A percentile compares a stretch with the other conserved stretches of the same genome.
Conservation (phyloP, 73 alveolate species). For the Tetrahymena thermophila region DNA sequence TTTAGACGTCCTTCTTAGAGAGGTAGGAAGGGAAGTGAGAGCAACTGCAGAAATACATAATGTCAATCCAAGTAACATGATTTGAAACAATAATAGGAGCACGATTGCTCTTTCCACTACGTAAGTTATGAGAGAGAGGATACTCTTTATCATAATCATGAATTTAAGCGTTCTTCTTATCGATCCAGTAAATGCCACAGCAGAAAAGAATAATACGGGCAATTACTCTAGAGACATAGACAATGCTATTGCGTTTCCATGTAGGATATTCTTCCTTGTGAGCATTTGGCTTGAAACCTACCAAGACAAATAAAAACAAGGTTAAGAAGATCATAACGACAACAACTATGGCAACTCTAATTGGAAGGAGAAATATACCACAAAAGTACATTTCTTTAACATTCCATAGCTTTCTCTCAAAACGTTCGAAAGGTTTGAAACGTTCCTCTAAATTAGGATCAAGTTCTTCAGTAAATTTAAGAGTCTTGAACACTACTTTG, state of each 20-base stretch:
- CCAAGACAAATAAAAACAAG: neutral
- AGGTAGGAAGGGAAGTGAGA: conserved; percentile 31
- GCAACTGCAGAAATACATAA: conserved; percentile 12
- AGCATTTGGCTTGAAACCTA: conserved; percentile 15
- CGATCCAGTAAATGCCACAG: conserved; percentile 15
- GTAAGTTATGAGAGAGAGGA: neutral
- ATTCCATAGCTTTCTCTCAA: conserved; percentile 18
- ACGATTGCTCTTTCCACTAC: neutral
- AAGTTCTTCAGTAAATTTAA: neutral
- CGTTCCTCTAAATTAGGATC: conserved; percentile 3
- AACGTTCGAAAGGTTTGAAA: conserved; percentile 15
- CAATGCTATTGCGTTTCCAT: conserved; percentile 11
- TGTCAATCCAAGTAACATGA: conserved; percentile 41
- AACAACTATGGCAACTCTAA: conserved; percentile 1
- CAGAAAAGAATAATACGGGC: conserved; percentile 23
- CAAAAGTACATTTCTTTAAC: conserved; percentile 26
- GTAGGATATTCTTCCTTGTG: conserved; percentile 1
- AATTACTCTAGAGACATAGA: neutral
- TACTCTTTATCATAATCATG: conserved; percentile 24
- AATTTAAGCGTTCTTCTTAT: conserved; percentile 10
- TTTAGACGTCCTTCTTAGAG: conserved; percentile 19
- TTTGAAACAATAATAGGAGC: conserved; percentile 38
- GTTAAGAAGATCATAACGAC: conserved; percentile 3
- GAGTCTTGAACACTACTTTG: neutral
- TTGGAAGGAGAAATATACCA: conserved; percentile 22